Conservation (phyloP, 2,329 filamentous ascomycete genomes). For the Monilinia vaccinii-corymbosi region DNA sequence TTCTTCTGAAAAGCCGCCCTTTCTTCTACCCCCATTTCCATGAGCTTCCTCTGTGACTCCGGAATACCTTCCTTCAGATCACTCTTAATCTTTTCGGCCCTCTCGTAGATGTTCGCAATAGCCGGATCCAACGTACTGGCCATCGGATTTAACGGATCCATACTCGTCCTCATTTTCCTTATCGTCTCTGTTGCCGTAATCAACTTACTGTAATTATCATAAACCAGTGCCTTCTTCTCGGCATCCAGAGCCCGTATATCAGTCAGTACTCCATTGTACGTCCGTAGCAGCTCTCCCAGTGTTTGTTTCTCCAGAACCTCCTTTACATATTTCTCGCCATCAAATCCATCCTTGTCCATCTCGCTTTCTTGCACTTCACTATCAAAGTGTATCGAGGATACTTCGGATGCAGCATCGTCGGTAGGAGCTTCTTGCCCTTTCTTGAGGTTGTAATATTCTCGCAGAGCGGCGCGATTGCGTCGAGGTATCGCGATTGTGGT, state of each 20-base stretch:
- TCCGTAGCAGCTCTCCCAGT: slow-evolving; percentile 58
- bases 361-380: slow-evolving; percentile 55
- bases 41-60: slow-evolving; percentile 44
- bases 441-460: slow-evolving; percentile 90
- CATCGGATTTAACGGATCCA: slow-evolving; percentile 67
- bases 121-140: slow-evolving; percentile 65
- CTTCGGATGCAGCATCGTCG: slow-evolving; percentile 24
- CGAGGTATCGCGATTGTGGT: slow-evolving; percentile 24
- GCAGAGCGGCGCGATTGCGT: slow-evolving; percentile 70
- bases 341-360: slow-evolving; percentile 65
- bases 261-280: slow-evolving; percentile 62
- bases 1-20: slow-evolving; percentile 12
- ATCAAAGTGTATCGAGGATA: slow-evolving; percentile 31
- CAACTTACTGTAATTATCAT: slow-evolving; percentile 96
- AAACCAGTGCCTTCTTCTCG: slow-evolving; percentile 93
- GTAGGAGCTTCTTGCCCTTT: slow-evolving; percentile 24
- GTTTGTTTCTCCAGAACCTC: slow-evolving; percentile 51
- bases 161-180: slow-evolving; percentile 72
- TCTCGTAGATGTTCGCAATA: slow-evolving; percentile 61
- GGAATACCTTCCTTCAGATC: slow-evolving; percentile 21
- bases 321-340: slow-evolving; percentile 60
- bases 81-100: slow-evolving; percentile 22
- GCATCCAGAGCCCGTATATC: slow-evolving; percentile 88
- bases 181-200: slow-evolving; percentile 97
- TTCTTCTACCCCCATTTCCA: slow-evolving; percentile 52